Conservation (phyloP, 306 rosid species). For the Pterocarpus santalinus region DNA sequence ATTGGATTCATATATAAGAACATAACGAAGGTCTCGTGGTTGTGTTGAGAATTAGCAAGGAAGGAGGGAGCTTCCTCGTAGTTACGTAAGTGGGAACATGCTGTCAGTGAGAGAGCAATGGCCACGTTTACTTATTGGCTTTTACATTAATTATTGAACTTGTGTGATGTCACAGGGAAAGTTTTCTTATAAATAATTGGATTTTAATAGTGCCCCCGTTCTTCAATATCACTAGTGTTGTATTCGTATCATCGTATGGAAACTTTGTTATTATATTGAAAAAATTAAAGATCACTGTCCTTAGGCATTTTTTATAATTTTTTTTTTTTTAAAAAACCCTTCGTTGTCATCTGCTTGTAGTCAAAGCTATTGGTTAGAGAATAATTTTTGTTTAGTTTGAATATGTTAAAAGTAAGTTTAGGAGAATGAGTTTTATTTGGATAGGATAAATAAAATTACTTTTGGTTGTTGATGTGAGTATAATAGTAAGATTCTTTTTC, state of each 20-base stretch:
- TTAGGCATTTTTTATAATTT: too few species aligned
- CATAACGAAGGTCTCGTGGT: background rate
- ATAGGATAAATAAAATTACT: too few species aligned
- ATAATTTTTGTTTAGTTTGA: too few species aligned
- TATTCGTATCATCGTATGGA: background rate
- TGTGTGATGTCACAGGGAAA: conserved; percentile 5
- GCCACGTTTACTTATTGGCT: conserved; percentile 28
- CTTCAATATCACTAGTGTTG: background rate
- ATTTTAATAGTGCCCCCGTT: background rate
- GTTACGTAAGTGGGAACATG: conserved; percentile 67
- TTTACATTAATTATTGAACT: conserved; percentile 39
- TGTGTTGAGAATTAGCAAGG: background rate
- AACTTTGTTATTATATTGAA: too few species aligned
- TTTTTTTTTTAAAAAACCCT: too few species aligned
- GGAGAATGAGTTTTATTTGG: too few species aligned
- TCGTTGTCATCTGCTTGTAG: too few species aligned
- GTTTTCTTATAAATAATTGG: background rate
- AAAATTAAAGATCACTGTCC: background rate
- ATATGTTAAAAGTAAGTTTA: too few species aligned
- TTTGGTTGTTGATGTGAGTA: too few species aligned
- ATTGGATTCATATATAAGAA: background rate
- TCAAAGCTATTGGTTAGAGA: too few species aligned
- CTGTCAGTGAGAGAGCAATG: conserved; percentile 63
- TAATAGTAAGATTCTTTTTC: too few species aligned
- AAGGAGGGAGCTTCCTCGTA: conserved; percentile 60